Evolutionary conservation across 2,329 filamentous ascomycete species (phyloP).

Genomic region (Pseudogymnoascus destructans): DNA sequence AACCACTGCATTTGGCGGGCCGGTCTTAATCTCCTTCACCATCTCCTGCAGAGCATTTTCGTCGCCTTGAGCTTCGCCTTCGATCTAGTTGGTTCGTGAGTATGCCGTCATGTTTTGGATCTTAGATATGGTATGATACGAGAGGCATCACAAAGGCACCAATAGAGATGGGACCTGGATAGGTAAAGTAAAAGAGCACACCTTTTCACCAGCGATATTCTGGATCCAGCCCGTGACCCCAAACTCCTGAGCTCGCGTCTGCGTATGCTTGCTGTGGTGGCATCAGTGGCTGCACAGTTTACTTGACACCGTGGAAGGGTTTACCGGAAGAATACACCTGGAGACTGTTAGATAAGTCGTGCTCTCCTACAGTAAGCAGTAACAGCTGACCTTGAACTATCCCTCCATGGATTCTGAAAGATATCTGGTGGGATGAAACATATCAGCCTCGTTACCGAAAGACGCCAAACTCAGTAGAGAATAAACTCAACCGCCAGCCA

Average conservation of each 20-base stretch:
- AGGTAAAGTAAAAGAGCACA: conserved; percentile 17
- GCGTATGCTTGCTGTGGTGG: neutral
- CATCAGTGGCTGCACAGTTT: neutral
- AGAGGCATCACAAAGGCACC: neutral
- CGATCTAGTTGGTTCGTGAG: conserved; percentile 43
- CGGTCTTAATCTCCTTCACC: conserved; percentile 58
- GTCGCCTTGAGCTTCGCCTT: conserved; percentile 72
- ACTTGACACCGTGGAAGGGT: neutral
- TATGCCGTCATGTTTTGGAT: neutral
- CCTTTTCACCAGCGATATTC: conserved; percentile 43
- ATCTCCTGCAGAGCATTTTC: conserved; percentile 52
- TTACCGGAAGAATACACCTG: neutral
- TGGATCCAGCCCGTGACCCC: conserved; percentile 45
- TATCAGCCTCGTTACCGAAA: neutral
- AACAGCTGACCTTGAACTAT: neutral
- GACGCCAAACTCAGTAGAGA: neutral
- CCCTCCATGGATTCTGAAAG: conserved; percentile 2
- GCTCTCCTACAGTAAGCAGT: neutral
- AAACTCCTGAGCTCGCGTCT: conserved; percentile 23
- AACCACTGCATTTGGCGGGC: conserved; percentile 58
- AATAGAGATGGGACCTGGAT: neutral
- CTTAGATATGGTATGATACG: neutral
- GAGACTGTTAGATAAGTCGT: neutral
- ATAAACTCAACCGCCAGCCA: too few species aligned
- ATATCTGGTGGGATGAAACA: neutral